Conservation (phyloP, 106 monocot species). For the Platanthera guangdongensis region DNA sequence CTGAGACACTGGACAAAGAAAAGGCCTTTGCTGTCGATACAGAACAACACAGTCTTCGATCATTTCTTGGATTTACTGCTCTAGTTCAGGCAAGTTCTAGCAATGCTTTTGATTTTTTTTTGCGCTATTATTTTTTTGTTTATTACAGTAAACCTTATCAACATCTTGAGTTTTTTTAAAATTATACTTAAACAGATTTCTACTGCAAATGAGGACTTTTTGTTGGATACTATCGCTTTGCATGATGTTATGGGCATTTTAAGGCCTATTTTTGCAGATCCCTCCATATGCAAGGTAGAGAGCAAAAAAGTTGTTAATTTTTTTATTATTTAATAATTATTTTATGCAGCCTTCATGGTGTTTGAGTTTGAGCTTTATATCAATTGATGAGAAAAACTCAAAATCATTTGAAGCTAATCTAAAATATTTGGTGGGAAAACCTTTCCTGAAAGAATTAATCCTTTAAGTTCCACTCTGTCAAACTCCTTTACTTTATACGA, state of each 20-base stretch:
- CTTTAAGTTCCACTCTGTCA: too few species aligned
- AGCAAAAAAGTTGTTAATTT: not conserved
- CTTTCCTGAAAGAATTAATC: too few species aligned
- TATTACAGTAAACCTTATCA: not conserved
- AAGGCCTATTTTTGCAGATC: conserved; percentile 64
- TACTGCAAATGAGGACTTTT: conserved; percentile 71
- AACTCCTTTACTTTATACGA: too few species aligned
- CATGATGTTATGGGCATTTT: conserved; percentile 80
- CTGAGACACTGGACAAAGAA: conserved; percentile 36
- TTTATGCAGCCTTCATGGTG: too few species aligned
- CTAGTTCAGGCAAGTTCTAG: conserved; percentile 61
- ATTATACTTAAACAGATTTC: conserved; percentile 47
- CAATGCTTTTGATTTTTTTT: not conserved
- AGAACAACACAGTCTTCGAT: conserved; percentile 87
- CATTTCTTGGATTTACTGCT: conserved; percentile 88
- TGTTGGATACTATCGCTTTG: conserved; percentile 84
- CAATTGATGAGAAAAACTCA: too few species aligned
- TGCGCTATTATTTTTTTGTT: not conserved
- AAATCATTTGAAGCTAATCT: too few species aligned
- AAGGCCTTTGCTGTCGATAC: conserved; percentile 79
- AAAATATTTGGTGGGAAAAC: too few species aligned
- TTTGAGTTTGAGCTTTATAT: too few species aligned
- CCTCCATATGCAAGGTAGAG: conserved; percentile 80
- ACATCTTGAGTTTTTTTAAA: not conserved
- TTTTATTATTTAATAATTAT: too few species aligned